phyloP scores from a whole-genome alignment of 2,329 filamentous ascomycete genomes.

The Colletotrichum acutatum region DNA sequence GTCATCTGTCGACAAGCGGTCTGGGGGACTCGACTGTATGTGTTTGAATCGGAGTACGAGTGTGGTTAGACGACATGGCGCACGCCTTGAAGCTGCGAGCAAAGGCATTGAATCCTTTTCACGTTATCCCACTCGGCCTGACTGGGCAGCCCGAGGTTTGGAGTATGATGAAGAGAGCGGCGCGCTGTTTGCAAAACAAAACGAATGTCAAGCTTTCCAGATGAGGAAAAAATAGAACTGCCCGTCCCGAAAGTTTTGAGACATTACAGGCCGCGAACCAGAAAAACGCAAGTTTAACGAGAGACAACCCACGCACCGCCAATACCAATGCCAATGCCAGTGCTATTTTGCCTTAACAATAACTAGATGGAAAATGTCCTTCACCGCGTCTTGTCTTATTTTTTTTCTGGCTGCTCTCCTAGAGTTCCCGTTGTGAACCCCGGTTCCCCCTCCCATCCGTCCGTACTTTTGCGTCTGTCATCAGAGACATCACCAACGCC shows the following conservation, averaged over 20 bases:
- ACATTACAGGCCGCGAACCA: slow-evolving; percentile 30
- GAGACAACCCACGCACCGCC: slow-evolving; percentile 30
- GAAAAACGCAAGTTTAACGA: slow-evolving; percentile 23
- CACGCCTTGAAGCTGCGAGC: background rate
- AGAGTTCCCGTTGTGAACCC: slow-evolving; percentile 31
- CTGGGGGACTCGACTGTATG: slow-evolving; percentile 1
- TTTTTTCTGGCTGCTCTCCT: background rate
- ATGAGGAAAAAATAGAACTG: slow-evolving; percentile 23
- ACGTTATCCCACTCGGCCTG: background rate
- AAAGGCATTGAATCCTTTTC: background rate
- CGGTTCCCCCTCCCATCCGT: slow-evolving; percentile 17
- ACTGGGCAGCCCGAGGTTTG: background rate
- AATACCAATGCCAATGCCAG: slow-evolving; percentile 18
- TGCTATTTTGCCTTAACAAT: slow-evolving; percentile 8
- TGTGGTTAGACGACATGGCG: slow-evolving; percentile 4
- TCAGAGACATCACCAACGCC: slow-evolving; percentile 35
- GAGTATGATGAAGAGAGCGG: background rate
- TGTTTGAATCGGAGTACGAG: slow-evolving; percentile 8
- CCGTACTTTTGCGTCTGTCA: slow-evolving; percentile 15
- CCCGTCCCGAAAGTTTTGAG: slow-evolving; percentile 21
- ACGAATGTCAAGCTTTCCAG: background rate
- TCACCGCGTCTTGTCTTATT: slow-evolving; percentile 31
- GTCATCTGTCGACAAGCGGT: background rate
- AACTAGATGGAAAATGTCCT: slow-evolving; percentile 15
- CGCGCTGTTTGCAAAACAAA: slow-evolving; percentile 31